phyloP scores from a whole-genome alignment of 169 alveolate genomes.

The Plasmodium reichenowi region DNA sequence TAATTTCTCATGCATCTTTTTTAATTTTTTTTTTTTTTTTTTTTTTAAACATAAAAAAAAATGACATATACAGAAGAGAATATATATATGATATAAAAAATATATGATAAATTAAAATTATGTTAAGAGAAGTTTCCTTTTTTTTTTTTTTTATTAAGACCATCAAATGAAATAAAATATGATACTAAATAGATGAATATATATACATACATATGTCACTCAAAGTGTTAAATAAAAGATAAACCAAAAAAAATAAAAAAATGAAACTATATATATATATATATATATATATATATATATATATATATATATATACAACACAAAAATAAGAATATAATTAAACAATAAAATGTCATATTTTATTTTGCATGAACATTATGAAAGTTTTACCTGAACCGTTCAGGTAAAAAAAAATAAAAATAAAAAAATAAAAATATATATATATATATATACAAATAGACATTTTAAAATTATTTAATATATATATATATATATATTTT shows the following conservation, averaged over 20 bases:
- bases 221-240: not conserved
- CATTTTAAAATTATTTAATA: not conserved
- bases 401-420: not conserved
- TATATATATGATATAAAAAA: too few relatives aligned
- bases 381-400: not conserved
- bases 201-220: not conserved
- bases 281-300: conserved; percentile 30
- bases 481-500: not conserved
- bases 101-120: too few relatives aligned
- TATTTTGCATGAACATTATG: too few relatives aligned
- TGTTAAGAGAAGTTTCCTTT: too few relatives aligned
- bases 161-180: conserved; percentile 1
- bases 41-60: too few relatives aligned
- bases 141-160: too few relatives aligned
- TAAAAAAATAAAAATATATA: not conserved
- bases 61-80: too few relatives aligned
- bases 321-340: not conserved
- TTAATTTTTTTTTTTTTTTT: too few relatives aligned
- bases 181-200: not conserved
- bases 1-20: too few relatives aligned
- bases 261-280: conserved; percentile 11
- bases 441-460: not conserved
- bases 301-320: conserved; percentile 1
- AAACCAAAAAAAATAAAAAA: not conserved
- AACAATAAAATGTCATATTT: too few relatives aligned